Conservation (phyloP, 768 basidiomycete genomes). For the Tubosaeta sp. region DNA sequence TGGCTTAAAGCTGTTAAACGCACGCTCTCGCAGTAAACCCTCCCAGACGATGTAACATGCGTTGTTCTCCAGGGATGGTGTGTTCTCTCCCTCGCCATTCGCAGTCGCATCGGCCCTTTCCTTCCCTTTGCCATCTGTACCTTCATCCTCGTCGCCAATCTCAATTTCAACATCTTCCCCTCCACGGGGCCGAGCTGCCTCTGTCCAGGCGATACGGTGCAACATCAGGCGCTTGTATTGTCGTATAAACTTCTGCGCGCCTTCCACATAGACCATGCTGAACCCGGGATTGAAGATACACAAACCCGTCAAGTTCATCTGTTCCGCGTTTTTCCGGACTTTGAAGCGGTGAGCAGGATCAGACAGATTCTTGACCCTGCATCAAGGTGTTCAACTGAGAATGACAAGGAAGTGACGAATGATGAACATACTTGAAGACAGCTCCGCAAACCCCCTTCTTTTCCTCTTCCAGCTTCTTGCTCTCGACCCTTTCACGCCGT, state of each 20-base stretch:
- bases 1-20: constrained; percentile 76
- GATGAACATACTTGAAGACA: constrained; percentile 77
- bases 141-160: constrained; percentile 42
- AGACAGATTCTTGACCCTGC: constrained; percentile 74
- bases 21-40: constrained; percentile 77
- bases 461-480: constrained; percentile 84
- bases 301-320: constrained; percentile 80
- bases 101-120: constrained; percentile 30
- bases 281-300: constrained; percentile 90
- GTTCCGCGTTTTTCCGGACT: constrained; percentile 94
- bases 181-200: constrained; percentile 76
- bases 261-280: constrained; percentile 91
- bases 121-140: constrained; percentile 28
- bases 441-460: constrained; percentile 78
- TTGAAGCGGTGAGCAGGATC: constrained; percentile 95
- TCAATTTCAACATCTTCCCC: constrained; percentile 69
- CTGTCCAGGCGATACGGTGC: constrained; percentile 90
- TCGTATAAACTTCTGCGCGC: constrained; percentile 78
- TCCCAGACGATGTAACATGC: constrained; percentile 92
- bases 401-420: background rate
- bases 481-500: constrained; percentile 79
- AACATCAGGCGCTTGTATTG: constrained; percentile 87
- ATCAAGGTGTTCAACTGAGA: background rate
- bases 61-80: constrained; percentile 72
- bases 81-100: constrained; percentile 11